A percentile compares a stretch with the other conserved stretches of the same genome.
Conservation (phyloP, 331 rosid species). For the Telfairia occidentalis region DNA sequence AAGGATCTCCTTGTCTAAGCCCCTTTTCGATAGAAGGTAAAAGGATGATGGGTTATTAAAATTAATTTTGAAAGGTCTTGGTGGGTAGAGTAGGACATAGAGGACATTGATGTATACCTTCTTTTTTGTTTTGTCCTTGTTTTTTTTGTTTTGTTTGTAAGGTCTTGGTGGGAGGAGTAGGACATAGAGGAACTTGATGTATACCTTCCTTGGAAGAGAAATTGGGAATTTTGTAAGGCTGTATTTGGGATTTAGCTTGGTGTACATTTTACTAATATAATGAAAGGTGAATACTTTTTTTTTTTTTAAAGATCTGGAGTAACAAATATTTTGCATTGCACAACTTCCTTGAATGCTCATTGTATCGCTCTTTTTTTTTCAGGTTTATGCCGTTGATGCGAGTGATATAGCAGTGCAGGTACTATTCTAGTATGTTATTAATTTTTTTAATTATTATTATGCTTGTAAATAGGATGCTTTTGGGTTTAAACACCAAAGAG, state of each 20-base stretch:
- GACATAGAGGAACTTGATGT: neutral
- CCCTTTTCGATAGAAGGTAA: too few species aligned
- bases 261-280: neutral
- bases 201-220: neutral
- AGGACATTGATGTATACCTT: too few species aligned
- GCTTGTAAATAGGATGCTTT: neutral
- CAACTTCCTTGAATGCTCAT: constrained; percentile 8
- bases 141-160: neutral
- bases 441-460: neutral
- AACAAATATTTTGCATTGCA: neutral
- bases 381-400: constrained; percentile 76
- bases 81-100: too few species aligned
- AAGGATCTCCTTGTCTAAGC: too few species aligned
- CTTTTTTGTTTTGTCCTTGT: too few species aligned
- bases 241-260: neutral
- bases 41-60: too few species aligned
- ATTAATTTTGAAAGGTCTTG: too few species aligned
- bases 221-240: neutral
- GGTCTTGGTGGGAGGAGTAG: neutral
- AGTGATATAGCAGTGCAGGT: constrained; percentile 66
- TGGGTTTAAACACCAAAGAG: neutral
- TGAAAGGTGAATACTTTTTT: neutral
- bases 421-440: constrained; percentile 5
- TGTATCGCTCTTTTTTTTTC: constrained; percentile 5
- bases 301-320: neutral